These are phyloP conservation scores for Firmiana major DNA, from an alignment of 345 rosid species.

Conservation along the genomic window DNA sequence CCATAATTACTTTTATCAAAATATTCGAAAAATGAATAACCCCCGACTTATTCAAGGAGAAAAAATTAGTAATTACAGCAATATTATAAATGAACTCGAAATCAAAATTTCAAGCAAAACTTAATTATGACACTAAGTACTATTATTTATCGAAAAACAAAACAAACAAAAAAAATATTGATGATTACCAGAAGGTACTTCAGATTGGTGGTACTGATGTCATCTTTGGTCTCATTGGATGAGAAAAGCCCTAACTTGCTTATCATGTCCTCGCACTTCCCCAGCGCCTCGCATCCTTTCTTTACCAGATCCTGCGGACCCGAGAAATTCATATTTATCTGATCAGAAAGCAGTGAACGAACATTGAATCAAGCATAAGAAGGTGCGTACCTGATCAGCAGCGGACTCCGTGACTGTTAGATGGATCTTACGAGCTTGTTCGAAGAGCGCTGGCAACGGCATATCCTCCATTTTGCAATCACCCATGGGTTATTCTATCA, in stretches of 20 bases:
- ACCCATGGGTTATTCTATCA: constrained; percentile 26
- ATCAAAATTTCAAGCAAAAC: not conserved
- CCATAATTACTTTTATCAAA: not conserved
- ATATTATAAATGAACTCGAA: not conserved
- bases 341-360: not conserved
- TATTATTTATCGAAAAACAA: not conserved
- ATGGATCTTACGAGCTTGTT: constrained; percentile 76
- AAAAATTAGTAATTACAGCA: not conserved
- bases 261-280: constrained; percentile 87
- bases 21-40: not conserved
- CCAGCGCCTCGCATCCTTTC: constrained; percentile 65
- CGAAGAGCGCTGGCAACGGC: constrained; percentile 69
- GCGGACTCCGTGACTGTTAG: constrained; percentile 48
- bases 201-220: constrained; percentile 75
- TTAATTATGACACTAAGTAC: not conserved
- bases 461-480: constrained; percentile 53
- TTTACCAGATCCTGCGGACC: constrained; percentile 50
- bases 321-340: not conserved
- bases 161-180: not conserved
- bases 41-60: not conserved
- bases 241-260: constrained; percentile 79
- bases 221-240: constrained; percentile 81
- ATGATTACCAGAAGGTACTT: constrained; percentile 73
- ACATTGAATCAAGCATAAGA: constrained; percentile 12
- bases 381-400: constrained; percentile 52